Base-by-base conservation (phyloP, 371 early-diverging fungal genomes). In the Mucor saturninus region DNA sequence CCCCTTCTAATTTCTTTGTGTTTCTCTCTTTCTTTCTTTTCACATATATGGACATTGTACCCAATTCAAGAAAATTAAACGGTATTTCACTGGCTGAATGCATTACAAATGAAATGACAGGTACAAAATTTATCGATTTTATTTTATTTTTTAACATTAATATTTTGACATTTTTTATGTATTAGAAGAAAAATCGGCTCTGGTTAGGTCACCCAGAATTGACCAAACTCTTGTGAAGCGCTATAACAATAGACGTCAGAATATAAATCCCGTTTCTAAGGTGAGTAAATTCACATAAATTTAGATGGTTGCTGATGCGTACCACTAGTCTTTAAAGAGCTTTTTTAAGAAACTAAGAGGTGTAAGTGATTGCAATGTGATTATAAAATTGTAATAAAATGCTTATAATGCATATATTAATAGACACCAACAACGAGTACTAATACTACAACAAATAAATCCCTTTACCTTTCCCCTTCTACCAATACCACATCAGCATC, bases 311-410 rank as follows among this genome's bases (percentile, higher is more conserved):
- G 15, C 49, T 38, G 11, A 59, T 15, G 15, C 13, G n/a, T 14
- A 35, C 26, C 15, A 14, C 28, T 59, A 65, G 65, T 65, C 65
- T 43, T 49, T 65, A 6, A 65, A 48, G 45, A 54, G 42, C 15
- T 54, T 65, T 11, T 65, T 65, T 32, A 59, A 46, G 32, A 65
- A 65, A 59, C 26, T 65, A 48, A 59, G 54, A 54, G 60, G 65
- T 42, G 60, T 59, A 59, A 55, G 35, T 38, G 42, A 40, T 52
- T 52, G 42, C 21, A n/a, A 21, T 29, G 30, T n/a, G 11, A 6
- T 40, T 13, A 42, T 21, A 40, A 30, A 13, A 42, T 31, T 2
- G 13, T 5, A 43, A 14, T 35, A 58, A 28, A 32, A 30, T 40
- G 51, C 32, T 48, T 28, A 28, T 32, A 32, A 59, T 50, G 40